Evolutionary conservation across 2,329 filamentous ascomycete genomes (phyloP), one percentile per base, ranked within the genome.

Genomic region (Nothophoma quercina): DNA sequence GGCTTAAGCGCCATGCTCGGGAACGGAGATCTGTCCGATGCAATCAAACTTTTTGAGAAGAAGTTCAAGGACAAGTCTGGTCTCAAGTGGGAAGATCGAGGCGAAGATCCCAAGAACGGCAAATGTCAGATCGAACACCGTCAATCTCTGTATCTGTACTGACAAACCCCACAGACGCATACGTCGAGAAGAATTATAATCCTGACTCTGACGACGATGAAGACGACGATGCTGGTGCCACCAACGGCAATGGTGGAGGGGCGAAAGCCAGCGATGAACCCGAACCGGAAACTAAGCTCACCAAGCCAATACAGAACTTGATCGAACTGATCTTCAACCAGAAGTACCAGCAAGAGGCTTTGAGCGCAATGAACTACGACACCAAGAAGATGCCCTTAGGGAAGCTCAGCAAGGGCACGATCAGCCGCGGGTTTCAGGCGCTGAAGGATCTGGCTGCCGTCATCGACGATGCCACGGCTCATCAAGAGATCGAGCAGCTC

Each of bases 311-410:
- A 3, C 86, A 91, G 67, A 76, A 85, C 7, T 77, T 96, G 16
- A 87, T 96, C 81, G 77, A 86, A 54, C 83, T 96, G 59, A 96
- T 96, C 55, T 96, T 96, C 80, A 93, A 96, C 71, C 81, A 85
- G 51, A 71, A 86, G 18, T 87, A 88, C 68, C 91, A 96, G 72
- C 79, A 84, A 18, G 81, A 81, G 7, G 83, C 85, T 28, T 89
- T 91, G 86, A 70, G 74, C 1, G 78, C 83, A 1, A 78, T 91
- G 60, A 89, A 89, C 60, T 91, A 91, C 62, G 87, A 91, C 61
- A 80, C 83, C 8, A 80, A 88, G 58, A 96, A 96, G 72, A 78
- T 96, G 32, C 91, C 91, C 0, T 78, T 96, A 1, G 92, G 91
- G 4, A 96, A 95, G 69, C 81, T 96, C 19, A 91, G 89, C 79